Percentiles rank a stretch among this genome's conserved stretches.
Conservation (phyloP, 1,284 basidiomycete genomes). For the Malassezia pachydermatis region DNA sequence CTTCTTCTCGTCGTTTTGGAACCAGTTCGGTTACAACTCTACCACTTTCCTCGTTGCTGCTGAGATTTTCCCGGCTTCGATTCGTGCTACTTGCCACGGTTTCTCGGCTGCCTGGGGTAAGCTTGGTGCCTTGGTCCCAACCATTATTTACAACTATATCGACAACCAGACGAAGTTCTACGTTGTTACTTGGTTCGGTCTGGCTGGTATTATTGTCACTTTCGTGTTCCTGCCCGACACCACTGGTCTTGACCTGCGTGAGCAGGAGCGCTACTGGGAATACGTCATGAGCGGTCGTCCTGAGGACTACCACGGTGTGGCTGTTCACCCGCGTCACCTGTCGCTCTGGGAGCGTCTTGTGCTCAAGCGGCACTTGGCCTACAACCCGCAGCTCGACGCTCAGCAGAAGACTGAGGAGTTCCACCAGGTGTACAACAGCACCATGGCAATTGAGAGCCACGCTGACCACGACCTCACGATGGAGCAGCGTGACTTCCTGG, state of each 20-base stretch:
- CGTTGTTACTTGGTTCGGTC: constrained; percentile 54
- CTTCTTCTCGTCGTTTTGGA: constrained; percentile 54
- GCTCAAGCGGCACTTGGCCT: constrained; percentile 52
- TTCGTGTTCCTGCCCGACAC: constrained; percentile 53
- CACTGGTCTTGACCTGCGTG: constrained; percentile 54
- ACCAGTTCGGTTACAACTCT: constrained; percentile 54
- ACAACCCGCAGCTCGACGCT: constrained; percentile 53
- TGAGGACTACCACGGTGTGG: constrained; percentile 54
- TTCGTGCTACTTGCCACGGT: constrained; percentile 49
- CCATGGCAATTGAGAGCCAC: constrained; percentile 6
- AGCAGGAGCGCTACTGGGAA: constrained; percentile 55
- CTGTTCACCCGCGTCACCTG: constrained; percentile 54
- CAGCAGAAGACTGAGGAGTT: constrained; percentile 52
- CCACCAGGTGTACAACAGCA: constrained; percentile 49
- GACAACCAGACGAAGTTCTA: constrained; percentile 51
- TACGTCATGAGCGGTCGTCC: constrained; percentile 52
- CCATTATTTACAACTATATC: constrained; percentile 50
- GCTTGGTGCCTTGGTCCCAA: constrained; percentile 47
- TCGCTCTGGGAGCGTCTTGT: constrained; percentile 51
- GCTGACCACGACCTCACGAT: constrained; percentile 26
- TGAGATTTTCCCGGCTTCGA: constrained; percentile 48
- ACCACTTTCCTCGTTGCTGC: constrained; percentile 49
- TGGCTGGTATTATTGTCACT: constrained; percentile 51
- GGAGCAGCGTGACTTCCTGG: constrained; percentile 34
- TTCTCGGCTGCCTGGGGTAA: constrained; percentile 49